Conservation (phyloP, 768 basidiomycete genomes). For the Exsudoporus frostii region DNA sequence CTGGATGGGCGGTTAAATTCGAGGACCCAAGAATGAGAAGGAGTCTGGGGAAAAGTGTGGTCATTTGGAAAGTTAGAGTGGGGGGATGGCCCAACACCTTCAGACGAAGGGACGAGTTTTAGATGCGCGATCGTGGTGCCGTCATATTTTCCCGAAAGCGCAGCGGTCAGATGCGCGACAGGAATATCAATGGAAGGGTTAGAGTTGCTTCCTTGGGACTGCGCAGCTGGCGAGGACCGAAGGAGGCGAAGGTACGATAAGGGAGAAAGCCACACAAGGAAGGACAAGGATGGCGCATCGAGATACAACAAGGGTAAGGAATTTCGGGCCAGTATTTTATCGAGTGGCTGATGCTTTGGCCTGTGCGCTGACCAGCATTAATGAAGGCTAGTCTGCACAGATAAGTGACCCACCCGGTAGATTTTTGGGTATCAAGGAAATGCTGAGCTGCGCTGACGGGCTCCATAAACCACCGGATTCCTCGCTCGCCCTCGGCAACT, state of each 20-base stretch:
- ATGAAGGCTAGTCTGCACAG: not conserved
- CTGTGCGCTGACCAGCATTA: constrained; percentile 25
- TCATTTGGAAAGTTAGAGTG: constrained; percentile 23
- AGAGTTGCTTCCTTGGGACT: constrained; percentile 14
- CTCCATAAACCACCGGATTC: constrained; percentile 74
- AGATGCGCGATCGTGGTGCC: constrained; percentile 60
- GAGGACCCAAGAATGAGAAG: constrained; percentile 55
- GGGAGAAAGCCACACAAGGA: constrained; percentile 70
- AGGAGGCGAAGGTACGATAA: constrained; percentile 62
- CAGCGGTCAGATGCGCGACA: constrained; percentile 43
- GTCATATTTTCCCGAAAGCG: constrained; percentile 37
- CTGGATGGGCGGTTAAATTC: constrained; percentile 55
- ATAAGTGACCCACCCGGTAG: constrained; percentile 12
- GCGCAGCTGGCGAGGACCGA: constrained; percentile 29
- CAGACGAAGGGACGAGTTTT: constrained; percentile 34
- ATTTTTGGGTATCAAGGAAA: constrained; percentile 17
- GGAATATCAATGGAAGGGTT: constrained; percentile 45
- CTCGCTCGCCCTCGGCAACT: constrained; percentile 49
- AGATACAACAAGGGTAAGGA: constrained; percentile 73
- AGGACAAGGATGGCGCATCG: constrained; percentile 62
- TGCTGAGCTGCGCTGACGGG: constrained; percentile 20
- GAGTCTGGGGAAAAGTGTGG: constrained; percentile 20
- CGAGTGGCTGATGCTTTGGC: constrained; percentile 49
- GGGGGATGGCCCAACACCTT: constrained; percentile 10
- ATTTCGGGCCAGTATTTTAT: constrained; percentile 57